Evolutionary conservation across 345 rosid species (phyloP).

Genomic region (Corymbia maculata): DNA sequence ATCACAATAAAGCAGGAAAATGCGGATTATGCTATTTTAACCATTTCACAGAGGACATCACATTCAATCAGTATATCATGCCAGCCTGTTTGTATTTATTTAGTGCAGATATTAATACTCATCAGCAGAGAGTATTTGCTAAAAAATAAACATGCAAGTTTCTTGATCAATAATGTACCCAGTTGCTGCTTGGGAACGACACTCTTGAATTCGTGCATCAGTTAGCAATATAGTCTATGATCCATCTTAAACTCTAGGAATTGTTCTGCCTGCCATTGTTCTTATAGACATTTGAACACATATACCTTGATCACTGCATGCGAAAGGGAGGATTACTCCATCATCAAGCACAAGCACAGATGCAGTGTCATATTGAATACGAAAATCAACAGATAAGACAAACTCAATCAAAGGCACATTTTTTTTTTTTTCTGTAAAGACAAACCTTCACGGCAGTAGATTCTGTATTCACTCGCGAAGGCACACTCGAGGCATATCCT

Average conservation of each 20-base stretch:
- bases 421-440: not conserved
- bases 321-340: not conserved
- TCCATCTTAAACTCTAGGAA: not conserved
- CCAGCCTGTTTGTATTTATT: not conserved
- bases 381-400: not conserved
- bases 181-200: not conserved
- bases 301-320: not conserved
- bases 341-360: not conserved
- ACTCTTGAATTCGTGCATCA: not conserved
- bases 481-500: constrained; percentile 44
- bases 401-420: not conserved
- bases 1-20: not conserved
- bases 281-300: not conserved
- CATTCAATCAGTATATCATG: not conserved
- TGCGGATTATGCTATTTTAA: not conserved
- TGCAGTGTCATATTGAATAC: not conserved
- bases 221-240: not conserved
- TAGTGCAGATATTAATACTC: not conserved
- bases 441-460: constrained; percentile 39
- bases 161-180: not conserved
- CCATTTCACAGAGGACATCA: not conserved
- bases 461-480: constrained; percentile 24
- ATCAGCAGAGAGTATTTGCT: not conserved
- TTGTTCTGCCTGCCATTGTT: not conserved
- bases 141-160: not conserved